Evolutionary conservation across 2,329 filamentous ascomycete species (phyloP).

Genomic region (Trichoderma breve): DNA sequence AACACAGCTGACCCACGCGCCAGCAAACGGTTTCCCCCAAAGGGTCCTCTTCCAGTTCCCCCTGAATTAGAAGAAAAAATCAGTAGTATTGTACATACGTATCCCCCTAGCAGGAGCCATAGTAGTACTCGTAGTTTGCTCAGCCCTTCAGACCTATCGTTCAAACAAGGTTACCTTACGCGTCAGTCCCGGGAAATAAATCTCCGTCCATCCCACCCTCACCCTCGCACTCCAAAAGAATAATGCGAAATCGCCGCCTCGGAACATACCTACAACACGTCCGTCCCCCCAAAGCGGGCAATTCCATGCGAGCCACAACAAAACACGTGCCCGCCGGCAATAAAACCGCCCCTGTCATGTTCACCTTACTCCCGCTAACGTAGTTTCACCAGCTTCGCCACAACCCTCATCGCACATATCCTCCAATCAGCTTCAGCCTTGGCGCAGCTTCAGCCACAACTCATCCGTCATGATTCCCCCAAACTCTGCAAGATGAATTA

Average conservation of each 20-base stretch:
- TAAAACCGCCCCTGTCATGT: not conserved
- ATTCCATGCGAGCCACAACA: not conserved
- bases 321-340: not conserved
- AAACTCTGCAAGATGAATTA: not conserved
- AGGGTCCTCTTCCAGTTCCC: not conserved
- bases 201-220: not conserved
- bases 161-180: not conserved
- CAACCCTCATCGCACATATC: not conserved
- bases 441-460: slow-evolving; percentile 1
- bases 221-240: not conserved
- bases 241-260: not conserved
- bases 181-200: not conserved
- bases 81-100: not conserved
- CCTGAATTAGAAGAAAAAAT: not conserved
- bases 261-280: not conserved
- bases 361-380: not conserved
- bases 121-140: not conserved
- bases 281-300: not conserved
- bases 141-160: not conserved
- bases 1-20: not conserved
- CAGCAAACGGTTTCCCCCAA: not conserved
- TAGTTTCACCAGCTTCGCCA: slow-evolving; percentile 1
- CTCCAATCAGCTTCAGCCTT: not conserved
- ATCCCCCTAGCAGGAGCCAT: not conserved
- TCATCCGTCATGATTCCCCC: not conserved